These are phyloP conservation scores for Aphanomyces euteiches DNA, from an alignment of 352 stramenopile genomes.

Conservation along the genomic window DNA sequence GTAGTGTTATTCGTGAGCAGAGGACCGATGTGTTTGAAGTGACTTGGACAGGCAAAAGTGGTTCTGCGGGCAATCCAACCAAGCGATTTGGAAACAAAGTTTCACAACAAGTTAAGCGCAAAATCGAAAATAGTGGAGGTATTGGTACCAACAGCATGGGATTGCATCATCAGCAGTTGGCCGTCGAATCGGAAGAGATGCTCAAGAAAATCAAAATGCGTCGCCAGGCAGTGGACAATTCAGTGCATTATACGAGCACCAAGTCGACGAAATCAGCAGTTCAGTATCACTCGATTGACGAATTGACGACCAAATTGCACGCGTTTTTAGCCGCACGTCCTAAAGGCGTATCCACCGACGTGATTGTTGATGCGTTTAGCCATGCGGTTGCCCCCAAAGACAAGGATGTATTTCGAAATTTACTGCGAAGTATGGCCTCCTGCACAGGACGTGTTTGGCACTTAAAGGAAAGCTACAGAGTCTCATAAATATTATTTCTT, in stretches of 20 bases:
- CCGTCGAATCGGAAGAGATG: conserved; percentile 62
- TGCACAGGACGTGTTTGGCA: conserved; percentile 66
- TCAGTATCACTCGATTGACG: conserved; percentile 42
- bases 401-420: conserved; percentile 82
- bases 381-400: conserved; percentile 79
- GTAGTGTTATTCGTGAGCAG: conserved; percentile 63
- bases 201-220: conserved; percentile 58
- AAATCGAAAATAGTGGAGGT: neutral
- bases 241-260: neutral
- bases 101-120: conserved; percentile 32
- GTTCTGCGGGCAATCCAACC: conserved; percentile 57
- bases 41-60: conserved; percentile 72
- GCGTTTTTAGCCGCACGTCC: conserved; percentile 59
- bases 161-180: conserved; percentile 25
- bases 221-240: conserved; percentile 37
- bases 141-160: neutral
- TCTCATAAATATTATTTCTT: too few relatives aligned
- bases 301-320: conserved; percentile 73
- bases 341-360: conserved; percentile 79
- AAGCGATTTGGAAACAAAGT: conserved; percentile 47
- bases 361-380: conserved; percentile 86
- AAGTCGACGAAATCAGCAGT: conserved; percentile 19
- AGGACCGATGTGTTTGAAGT: conserved; percentile 56
- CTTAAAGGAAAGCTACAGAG: conserved; percentile 37
- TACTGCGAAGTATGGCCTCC: conserved; percentile 78